A percentile compares a stretch with the other conserved stretches of the same genome.
phyloP scores from a whole-genome alignment of 2,329 filamentous ascomycete genomes.

The Leptosphaerulina australis region DNA sequence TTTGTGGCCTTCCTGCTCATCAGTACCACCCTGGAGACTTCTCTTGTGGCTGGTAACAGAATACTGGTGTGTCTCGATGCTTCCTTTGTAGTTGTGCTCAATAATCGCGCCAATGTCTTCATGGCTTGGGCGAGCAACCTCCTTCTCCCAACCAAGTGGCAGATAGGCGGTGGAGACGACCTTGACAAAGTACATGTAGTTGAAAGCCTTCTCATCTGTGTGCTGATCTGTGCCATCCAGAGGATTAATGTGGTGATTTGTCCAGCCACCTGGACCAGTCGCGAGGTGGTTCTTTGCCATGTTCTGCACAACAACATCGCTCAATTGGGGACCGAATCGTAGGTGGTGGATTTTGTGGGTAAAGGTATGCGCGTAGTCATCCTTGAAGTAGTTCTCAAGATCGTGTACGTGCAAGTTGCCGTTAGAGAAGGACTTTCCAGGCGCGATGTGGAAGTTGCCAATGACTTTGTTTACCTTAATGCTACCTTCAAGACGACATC shows the following conservation, averaged over 20 bases:
- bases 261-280: conserved; percentile 69
- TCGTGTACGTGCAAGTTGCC: conserved; percentile 98
- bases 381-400: conserved; percentile 90
- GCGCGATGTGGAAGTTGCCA: conserved; percentile 97
- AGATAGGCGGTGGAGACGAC: conserved; percentile 96
- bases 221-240: conserved; percentile 79
- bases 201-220: conserved; percentile 82
- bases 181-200: conserved; percentile 99
- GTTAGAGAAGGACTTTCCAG: conserved; percentile 93
- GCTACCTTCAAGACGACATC: conserved; percentile 89
- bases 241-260: conserved; percentile 89
- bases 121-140: conserved; percentile 38
- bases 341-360: conserved; percentile 86
- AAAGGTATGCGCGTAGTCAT: conserved; percentile 77
- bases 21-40: conserved; percentile 81
- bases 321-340: conserved; percentile 90
- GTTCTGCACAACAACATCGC: conserved; percentile 65
- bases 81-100: conserved; percentile 70
- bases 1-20: conserved; percentile 85
- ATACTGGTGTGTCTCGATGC: conserved; percentile 97
- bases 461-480: conserved; percentile 98
- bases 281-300: conserved; percentile 56
- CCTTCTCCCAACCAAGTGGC: conserved; percentile 82
- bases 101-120: conserved; percentile 56
- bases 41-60: conserved; percentile 96